Conservation (phyloP, 179 eudicot genomes). For the Gypsophila paniculata region DNA sequence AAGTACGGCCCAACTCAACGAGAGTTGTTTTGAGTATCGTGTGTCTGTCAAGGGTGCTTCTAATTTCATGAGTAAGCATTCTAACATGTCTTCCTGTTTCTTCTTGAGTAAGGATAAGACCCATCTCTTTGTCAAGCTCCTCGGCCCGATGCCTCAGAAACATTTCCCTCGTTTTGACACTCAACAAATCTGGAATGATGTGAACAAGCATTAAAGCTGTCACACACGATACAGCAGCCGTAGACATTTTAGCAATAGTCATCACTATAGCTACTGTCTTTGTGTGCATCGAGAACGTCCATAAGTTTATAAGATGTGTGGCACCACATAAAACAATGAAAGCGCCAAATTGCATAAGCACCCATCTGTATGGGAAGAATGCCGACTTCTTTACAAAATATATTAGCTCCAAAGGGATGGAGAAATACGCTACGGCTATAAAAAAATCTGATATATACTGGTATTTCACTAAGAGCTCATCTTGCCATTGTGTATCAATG, state of each 20-base stretch:
- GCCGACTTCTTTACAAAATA: conserved; percentile 75
- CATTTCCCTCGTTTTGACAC: conserved; percentile 62
- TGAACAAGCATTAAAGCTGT: conserved; percentile 82
- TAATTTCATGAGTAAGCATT: conserved; percentile 75
- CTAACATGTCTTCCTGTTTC: conserved; percentile 84
- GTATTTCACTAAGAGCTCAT: conserved; percentile 64
- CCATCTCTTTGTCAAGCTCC: conserved; percentile 78
- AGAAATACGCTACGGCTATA: conserved; percentile 77
- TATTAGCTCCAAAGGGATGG: conserved; percentile 80
- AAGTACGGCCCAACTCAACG: conserved; percentile 68
- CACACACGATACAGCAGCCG: conserved; percentile 72
- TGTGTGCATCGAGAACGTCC: conserved; percentile 66
- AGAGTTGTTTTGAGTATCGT: conserved; percentile 67
- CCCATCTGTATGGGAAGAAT: conserved; percentile 83
- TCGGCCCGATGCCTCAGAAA: conserved; percentile 64
- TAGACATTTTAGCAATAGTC: conserved; percentile 68
- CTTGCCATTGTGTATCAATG: conserved; percentile 60
- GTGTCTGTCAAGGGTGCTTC: conserved; percentile 73
- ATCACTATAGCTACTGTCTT: conserved; percentile 72
- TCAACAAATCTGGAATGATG: conserved; percentile 70
- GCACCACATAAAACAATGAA: conserved; percentile 80
- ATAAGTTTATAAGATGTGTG: conserved; percentile 67
- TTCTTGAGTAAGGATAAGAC: conserved; percentile 70
- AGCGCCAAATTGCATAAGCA: conserved; percentile 78
- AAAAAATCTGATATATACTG: conserved; percentile 76